A percentile compares a stretch with the other conserved stretches of the same genome.
phyloP scores from a whole-genome alignment of 1,284 basidiomycete genomes.

The Volvariella surrecta region DNA sequence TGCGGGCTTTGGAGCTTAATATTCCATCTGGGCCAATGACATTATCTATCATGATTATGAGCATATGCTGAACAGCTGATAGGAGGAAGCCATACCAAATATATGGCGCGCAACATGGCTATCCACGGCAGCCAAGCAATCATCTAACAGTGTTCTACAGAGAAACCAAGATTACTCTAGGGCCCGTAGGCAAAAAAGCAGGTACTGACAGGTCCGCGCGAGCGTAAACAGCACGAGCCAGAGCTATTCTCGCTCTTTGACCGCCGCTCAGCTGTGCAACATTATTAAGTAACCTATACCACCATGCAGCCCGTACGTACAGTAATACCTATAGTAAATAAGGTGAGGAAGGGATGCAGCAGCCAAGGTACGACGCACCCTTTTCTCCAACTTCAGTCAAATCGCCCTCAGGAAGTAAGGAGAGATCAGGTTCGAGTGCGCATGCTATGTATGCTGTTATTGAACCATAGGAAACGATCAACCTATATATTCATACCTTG shows the following conservation, averaged over 20 bases:
- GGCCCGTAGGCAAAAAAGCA: neutral
- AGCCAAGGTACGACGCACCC: constrained; percentile 26
- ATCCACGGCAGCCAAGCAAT: constrained; percentile 63
- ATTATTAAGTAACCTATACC: neutral
- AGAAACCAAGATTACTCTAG: neutral
- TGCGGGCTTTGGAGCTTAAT: constrained; percentile 77
- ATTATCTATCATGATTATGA: constrained; percentile 45
- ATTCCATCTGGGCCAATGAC: constrained; percentile 88
- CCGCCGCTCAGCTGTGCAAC: constrained; percentile 29
- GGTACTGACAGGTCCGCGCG: constrained; percentile 44
- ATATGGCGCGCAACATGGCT: constrained; percentile 68
- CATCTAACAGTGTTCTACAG: constrained; percentile 54
- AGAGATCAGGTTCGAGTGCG: constrained; percentile 76
- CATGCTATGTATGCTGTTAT: constrained; percentile 61
- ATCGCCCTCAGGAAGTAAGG: constrained; percentile 66
- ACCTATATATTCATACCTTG: constrained; percentile 45
- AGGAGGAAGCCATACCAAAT: constrained; percentile 33
- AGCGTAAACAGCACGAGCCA: constrained; percentile 36
- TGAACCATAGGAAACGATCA: too few species aligned
- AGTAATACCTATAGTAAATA: constrained; percentile 21
- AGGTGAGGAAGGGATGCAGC: neutral
- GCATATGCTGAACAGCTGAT: neutral
- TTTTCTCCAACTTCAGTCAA: constrained; percentile 75
- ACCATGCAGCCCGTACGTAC: constrained; percentile 14
- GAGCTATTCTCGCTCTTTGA: constrained; percentile 34